Evolutionary conservation across 1,284 basidiomycete species (phyloP).

Genomic region (Trichosporon ovoides): DNA sequence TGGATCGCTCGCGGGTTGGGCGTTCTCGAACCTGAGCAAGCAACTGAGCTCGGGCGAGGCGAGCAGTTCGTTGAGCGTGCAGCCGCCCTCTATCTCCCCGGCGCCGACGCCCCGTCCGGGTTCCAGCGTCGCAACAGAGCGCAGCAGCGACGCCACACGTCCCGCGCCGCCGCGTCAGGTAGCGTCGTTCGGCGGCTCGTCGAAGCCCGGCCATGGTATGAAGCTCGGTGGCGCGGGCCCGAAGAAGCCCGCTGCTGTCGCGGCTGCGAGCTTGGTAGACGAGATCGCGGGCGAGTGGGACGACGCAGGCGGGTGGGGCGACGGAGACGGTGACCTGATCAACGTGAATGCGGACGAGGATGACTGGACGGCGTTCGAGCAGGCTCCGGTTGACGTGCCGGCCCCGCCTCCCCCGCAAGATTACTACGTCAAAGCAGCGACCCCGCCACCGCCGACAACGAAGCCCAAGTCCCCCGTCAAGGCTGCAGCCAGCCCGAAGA

Average conservation of each 20-base stretch:
- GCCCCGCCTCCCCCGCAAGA: slow-evolving; percentile 36
- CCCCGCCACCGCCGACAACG: slow-evolving; percentile 9
- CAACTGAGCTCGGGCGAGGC: slow-evolving; percentile 70
- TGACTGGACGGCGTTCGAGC: slow-evolving; percentile 90
- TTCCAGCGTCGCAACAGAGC: not conserved
- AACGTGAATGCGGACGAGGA: slow-evolving; percentile 75
- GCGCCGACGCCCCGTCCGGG: not conserved
- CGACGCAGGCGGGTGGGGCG: slow-evolving; percentile 41
- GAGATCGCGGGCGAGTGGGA: slow-evolving; percentile 55
- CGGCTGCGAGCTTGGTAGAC: slow-evolving; percentile 51
- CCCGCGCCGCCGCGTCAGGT: slow-evolving; percentile 1
- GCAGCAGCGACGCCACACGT: not conserved
- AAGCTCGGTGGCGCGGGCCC: slow-evolving; percentile 62
- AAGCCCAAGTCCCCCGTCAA: not conserved
- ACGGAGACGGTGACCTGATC: slow-evolving; percentile 63
- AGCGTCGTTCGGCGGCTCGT: slow-evolving; percentile 15
- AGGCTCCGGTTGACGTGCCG: slow-evolving; percentile 52
- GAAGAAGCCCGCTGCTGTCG: slow-evolving; percentile 16
- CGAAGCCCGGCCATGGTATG: slow-evolving; percentile 52
- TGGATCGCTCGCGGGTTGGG: slow-evolving; percentile 86
- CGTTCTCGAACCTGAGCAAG: slow-evolving; percentile 77
- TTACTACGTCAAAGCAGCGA: slow-evolving; percentile 29
- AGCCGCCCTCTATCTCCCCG: slow-evolving; percentile 16
- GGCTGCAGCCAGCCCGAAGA: slow-evolving; percentile 10
- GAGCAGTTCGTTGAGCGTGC: slow-evolving; percentile 58